Base-by-base conservation (phyloP, 1,284 basidiomycete species). In the Heliocybe sulcata region DNA sequence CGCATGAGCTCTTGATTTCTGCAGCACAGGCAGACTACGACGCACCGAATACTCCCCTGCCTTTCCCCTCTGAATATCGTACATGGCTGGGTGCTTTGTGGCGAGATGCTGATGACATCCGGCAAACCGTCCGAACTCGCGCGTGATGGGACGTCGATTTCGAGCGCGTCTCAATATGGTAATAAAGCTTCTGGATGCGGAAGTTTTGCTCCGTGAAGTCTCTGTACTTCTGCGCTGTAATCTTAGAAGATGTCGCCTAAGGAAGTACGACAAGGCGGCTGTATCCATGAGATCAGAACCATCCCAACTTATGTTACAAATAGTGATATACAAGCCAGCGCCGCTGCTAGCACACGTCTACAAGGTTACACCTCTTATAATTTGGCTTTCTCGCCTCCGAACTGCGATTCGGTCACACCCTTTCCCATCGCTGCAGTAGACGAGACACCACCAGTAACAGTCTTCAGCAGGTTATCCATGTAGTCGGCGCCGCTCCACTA, bases 401-500 rank as follows among this genome's bases (percentile, higher is more conserved):
- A 98, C 72, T 98, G 94, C 31, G 84, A 72, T 74, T 98, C 95
- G 0, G 94, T 97, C 16, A 95, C 92, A 57, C 93, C 94, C 66
- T 85, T 84, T 57, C 94, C 94, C 94, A 98, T 97, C 19, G 95
- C 94, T 10, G 94, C 84, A 12, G 94, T 98, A 35, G 91, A 93
- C n/a, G 92, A 94, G 57, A 97, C 82, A 58, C 95, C 94, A 45
- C 94, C 94, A 38, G 94, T 96, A 49, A 96, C 90, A 6, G 94
- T 94, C 82, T 94, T 95, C 73, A 97, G 82, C 60, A 96, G 73
- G 61, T 83, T 87, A 72, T 98, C 95, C 51, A 92, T 89, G 66
- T 92, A 96, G 69, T 97, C 93, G 16, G 90, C 94, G 47, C 94
- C 94, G 58, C 89, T 92, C 94, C 94, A 98, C 87, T 94, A 62